Evolutionary conservation across 306 rosid species (phyloP), one percentile per base, ranked within the genome.

Genomic region (Prunus mira): DNA sequence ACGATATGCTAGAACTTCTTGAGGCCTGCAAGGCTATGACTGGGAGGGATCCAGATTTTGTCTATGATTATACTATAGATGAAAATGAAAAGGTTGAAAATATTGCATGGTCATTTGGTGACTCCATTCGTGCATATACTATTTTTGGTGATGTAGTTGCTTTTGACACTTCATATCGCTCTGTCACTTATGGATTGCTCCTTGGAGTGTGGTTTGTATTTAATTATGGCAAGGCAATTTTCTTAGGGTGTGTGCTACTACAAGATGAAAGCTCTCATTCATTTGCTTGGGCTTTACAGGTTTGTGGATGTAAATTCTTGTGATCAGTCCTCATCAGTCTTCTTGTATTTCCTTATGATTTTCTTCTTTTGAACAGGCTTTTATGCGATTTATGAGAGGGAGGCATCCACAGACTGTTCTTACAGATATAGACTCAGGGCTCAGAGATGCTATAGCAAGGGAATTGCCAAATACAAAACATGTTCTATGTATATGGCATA

Each of bases 231-330:
- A 87, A 83, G 81, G 85, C 86, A 54, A 78, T 87, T 52, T 60
- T 84, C 65, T 74, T 89, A 19, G 84, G 93, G 28, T 85, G 86
- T 69, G 89, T 75, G 47, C 76, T 89, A 83, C 84, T 89, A 78
- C 93, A 89, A 74, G 93, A 87, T 55, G 93, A 89, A 77, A 83
- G 88, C 72, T 76, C 86, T 13, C 82, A 65, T 75, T 77, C 89
- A 69, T 85, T 85, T 78, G 69, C 86, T 27, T 89, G 91, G 93
- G 91, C 93, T 68, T 76, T 85, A 76, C 93, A 85, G 93, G 93
- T 89, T 81, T 67, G 91, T 85, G 66, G 84, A 71, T 19, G 82
- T 79, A 65, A 76, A 74, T 56, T 68, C 73, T 79, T 79, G 77
- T 83, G 78, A 78, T 77, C 82, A 64, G 52, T 78, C 65, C 81